Percentiles rank a stretch among this genome's conserved stretches.
phyloP scores from a whole-genome alignment of 1,284 basidiomycete genomes.

The Fomitiporia mediterranea region DNA sequence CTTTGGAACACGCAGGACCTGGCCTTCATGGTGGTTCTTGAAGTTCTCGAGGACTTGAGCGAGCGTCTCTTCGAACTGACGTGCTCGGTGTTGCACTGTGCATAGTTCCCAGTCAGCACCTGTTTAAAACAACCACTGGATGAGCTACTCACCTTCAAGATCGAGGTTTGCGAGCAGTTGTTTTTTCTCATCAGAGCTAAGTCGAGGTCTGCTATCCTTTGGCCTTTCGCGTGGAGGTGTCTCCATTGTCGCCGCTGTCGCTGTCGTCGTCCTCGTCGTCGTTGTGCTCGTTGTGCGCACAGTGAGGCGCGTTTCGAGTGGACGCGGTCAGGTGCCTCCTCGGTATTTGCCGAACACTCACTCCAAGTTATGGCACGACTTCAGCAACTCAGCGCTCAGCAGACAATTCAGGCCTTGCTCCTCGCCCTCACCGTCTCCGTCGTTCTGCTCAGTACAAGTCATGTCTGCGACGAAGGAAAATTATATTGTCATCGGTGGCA shows the following conservation, averaged over 20 bases:
- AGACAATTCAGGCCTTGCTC: background rate
- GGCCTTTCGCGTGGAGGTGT: conserved; percentile 7
- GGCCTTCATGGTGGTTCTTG: conserved; percentile 62
- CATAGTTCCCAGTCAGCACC: conserved; percentile 14
- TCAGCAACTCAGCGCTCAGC: background rate
- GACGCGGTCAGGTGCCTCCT: background rate
- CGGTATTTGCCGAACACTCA: background rate
- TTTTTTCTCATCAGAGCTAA: conserved; percentile 58
- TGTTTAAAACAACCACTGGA: background rate
- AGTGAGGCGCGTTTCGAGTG: background rate
- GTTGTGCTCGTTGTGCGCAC: conserved; percentile 5
- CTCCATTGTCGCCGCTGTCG: conserved; percentile 14
- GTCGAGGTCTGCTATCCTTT: conserved; percentile 31
- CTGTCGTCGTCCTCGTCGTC: conserved; percentile 7
- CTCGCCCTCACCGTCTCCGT: background rate
- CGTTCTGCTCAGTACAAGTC: background rate
- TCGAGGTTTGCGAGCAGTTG: conserved; percentile 73
- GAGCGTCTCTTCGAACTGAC: conserved; percentile 68
- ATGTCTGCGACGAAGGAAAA: conserved; percentile 36
- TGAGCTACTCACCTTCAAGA: conserved; percentile 56
- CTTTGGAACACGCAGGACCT: conserved; percentile 69
- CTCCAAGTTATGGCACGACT: conserved; percentile 3
- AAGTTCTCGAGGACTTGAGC: conserved; percentile 66
- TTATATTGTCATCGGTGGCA: conserved; percentile 86
- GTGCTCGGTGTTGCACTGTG: conserved; percentile 62